Percentiles rank a stretch among this genome's conserved stretches.
Conservation (phyloP, 441 rosid genomes). For the Euphorbia celastroides region DNA sequence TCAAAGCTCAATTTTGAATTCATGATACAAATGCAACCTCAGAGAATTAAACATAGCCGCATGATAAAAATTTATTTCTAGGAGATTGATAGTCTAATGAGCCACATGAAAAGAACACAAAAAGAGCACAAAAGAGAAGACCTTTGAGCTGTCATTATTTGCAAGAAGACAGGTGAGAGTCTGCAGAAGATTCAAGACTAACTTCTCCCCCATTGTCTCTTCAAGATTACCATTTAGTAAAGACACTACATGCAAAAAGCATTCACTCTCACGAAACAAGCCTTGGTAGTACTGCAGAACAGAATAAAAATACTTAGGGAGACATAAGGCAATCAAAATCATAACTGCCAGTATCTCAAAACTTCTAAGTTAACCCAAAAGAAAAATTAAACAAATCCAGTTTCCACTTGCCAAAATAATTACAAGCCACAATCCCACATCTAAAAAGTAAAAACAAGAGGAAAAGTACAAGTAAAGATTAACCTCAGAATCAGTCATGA, state of each 20-base stretch:
- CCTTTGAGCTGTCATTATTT: constrained; percentile 87
- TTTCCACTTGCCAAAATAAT: background rate
- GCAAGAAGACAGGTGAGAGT: constrained; percentile 87
- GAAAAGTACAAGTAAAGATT: constrained; percentile 15
- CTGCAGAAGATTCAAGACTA: constrained; percentile 85
- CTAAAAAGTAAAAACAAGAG: background rate
- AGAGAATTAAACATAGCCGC: background rate
- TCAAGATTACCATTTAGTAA: constrained; percentile 88
- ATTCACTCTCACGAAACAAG: constrained; percentile 88
- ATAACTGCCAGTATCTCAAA: background rate
- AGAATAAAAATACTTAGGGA: constrained; percentile 20
- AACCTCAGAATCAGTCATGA: constrained; percentile 65
- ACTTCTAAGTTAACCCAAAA: background rate
- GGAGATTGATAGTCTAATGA: constrained; percentile 2
- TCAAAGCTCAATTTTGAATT: background rate
- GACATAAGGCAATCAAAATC: constrained; percentile 18
- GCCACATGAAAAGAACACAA: constrained; percentile 4
- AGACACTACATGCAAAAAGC: constrained; percentile 96
- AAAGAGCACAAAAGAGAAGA: too few relatives aligned
- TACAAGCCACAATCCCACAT: background rate
- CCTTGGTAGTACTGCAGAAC: constrained; percentile 79
- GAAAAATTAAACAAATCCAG: background rate
- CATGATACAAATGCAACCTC: background rate
- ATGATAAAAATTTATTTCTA: background rate
- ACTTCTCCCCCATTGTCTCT: constrained; percentile 68